Evolutionary conservation across 768 basidiomycete species (phyloP), one percentile per base, ranked within the genome.

Genomic region (Mycena polygramma): DNA sequence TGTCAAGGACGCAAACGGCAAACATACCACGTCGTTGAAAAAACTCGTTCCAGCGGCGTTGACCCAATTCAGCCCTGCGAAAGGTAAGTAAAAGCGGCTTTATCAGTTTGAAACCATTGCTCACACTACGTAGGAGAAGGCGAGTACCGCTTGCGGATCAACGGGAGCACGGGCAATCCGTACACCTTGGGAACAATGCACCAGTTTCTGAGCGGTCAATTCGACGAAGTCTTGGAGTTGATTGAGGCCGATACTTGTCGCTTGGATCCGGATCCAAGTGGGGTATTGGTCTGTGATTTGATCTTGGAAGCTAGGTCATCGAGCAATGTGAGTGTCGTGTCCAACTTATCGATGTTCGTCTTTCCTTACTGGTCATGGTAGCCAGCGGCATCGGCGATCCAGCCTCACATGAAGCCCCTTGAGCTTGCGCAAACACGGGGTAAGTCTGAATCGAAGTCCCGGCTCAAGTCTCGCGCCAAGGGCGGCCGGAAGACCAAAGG

Each of bases 321-420:
- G 37, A 11, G 41, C 26, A 5, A 24, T 30, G 41, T 41, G 41
- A 11, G 41, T 2, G 15, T 41, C 41, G 15, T 10, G 41, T 41
- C 10, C 41, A 41, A 30, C 30, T 17, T 13, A 57, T n/a, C 9
- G 60, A 57, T 57, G 1, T 51, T 46, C 36, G 37, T 37, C n/a
- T 26, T 39, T n/a, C 17, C 5, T 7, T 20, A 39, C n/a, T 49
- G 7, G 15, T 51, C 10, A 39, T 4, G 5, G 13, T 49, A 5
- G n/a, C 10, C 22, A 11, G 4, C 20, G 6, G 30, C 30, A n/a
- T 22, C 20, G 15, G 14, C 20, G 15, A 8, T 45, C 24, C 24
- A 55, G 39, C 41, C 24, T 26, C 54, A 35, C 6, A 46, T 54
- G 30, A 64, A 64, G 26, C 63, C 63, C 14, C 46, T 57, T 26